These are phyloP conservation scores for Phytopythium oedochilum DNA, from an alignment of 352 stramenopile species.

Conservation along the genomic window DNA sequence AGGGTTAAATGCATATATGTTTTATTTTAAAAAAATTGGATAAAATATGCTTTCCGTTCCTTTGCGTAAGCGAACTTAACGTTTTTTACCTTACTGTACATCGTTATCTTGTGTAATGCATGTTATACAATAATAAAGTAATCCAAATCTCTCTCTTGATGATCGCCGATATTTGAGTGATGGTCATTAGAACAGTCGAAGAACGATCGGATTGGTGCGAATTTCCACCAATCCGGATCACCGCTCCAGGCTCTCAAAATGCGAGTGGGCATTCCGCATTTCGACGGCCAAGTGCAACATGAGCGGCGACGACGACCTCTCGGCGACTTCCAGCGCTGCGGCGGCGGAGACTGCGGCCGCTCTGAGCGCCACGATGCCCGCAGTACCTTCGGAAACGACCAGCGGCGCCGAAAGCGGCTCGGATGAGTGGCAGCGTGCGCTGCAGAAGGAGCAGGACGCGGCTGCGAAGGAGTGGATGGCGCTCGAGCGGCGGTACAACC, in stretches of 20 bases:
- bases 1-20: too few relatives aligned
- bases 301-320: background rate
- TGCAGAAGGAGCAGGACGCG: slow-evolving; percentile 27
- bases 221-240: background rate
- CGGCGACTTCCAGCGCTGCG: background rate
- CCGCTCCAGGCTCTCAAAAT: too few relatives aligned
- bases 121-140: too few relatives aligned
- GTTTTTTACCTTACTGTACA: too few relatives aligned
- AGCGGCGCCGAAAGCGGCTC: too few relatives aligned
- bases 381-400: background rate
- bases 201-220: background rate
- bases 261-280: background rate
- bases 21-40: too few relatives aligned
- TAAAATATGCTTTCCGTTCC: too few relatives aligned
- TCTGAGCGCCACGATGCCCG: background rate
- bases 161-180: background rate
- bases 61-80: too few relatives aligned
- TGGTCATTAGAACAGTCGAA: background rate
- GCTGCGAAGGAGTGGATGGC: slow-evolving; percentile 58
- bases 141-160: too few relatives aligned
- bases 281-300: slow-evolving; percentile 1
- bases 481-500: slow-evolving; percentile 60
- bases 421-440: slow-evolving; percentile 16
- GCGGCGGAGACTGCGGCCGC: background rate
- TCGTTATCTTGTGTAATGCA: too few relatives aligned